A percentile compares a stretch with the other conserved stretches of the same genome.
Conservation (phyloP, 495 filamentous ascomycete species). For the Penicillium steckii region DNA sequence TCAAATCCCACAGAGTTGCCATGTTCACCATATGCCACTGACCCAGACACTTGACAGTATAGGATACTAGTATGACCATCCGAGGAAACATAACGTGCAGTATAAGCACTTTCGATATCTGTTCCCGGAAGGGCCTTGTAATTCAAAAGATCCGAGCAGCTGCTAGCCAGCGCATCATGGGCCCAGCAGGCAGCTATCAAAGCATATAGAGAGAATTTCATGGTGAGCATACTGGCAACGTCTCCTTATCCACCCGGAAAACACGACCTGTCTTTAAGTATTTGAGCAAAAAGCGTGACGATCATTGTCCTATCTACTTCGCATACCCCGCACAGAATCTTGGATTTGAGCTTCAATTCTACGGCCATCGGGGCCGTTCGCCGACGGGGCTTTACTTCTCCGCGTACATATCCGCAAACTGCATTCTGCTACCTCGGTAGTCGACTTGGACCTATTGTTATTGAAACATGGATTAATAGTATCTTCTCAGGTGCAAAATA, state of each 20-base stretch:
- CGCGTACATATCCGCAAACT: background rate
- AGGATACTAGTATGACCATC: background rate
- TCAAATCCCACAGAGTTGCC: constrained; percentile 13
- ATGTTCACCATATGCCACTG: background rate
- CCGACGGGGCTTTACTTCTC: background rate
- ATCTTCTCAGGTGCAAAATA: too few relatives aligned
- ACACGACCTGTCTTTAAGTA: too few relatives aligned
- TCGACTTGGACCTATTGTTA: too few relatives aligned
- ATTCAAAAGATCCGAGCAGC: background rate
- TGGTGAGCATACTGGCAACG: too few relatives aligned
- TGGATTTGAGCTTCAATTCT: too few relatives aligned
- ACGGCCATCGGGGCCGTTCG: background rate
- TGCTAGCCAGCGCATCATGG: background rate
- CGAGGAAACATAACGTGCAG: background rate
- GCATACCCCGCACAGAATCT: too few relatives aligned
- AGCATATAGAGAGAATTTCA: background rate
- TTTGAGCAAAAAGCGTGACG: too few relatives aligned
- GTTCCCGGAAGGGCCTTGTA: background rate
- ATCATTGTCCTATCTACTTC: too few relatives aligned
- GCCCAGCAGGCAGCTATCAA: background rate
- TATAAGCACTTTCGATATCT: background rate
- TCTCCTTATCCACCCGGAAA: too few relatives aligned
- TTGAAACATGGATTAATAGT: too few relatives aligned
- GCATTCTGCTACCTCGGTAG: too few relatives aligned
- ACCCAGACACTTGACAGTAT: background rate